These are phyloP conservation scores for Entomortierella chlamydospora DNA, from an alignment of 192 early-diverging fungal genomes.

Conservation along the genomic window DNA sequence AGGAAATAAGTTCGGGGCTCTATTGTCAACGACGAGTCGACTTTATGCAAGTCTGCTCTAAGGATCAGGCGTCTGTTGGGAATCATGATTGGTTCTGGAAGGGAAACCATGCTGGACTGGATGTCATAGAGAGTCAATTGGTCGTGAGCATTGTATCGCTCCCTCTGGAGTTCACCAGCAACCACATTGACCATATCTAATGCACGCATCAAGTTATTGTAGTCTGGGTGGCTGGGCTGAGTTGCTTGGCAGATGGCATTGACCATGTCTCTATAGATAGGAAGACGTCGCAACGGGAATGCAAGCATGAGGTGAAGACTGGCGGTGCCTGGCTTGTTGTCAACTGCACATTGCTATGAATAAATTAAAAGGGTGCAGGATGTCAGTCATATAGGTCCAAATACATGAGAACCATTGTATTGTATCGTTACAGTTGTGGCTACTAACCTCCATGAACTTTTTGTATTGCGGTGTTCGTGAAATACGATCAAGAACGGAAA, in stretches of 20 bases:
- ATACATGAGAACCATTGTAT: neutral
- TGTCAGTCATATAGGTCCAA: neutral
- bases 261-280: constrained; percentile 36
- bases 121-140: constrained; percentile 46
- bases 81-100: constrained; percentile 49
- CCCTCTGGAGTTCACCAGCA: constrained; percentile 19
- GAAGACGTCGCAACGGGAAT: constrained; percentile 32
- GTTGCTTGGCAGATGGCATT: constrained; percentile 34
- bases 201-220: constrained; percentile 37
- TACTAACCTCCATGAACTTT: constrained; percentile 51
- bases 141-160: constrained; percentile 30
- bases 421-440: no score
- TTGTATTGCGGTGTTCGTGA: constrained; percentile 36
- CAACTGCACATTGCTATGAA: constrained; percentile 29
- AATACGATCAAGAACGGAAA: constrained; percentile 47
- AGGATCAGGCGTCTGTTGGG: constrained; percentile 36
- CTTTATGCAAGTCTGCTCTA: constrained; percentile 45
- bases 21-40: constrained; percentile 34
- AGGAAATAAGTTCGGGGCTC: constrained; percentile 46
- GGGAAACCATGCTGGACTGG: constrained; percentile 32
- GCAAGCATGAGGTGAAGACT: constrained; percentile 48
- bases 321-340: constrained; percentile 42
- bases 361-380: neutral
- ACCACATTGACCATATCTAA: constrained; percentile 22
- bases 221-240: constrained; percentile 38